These are phyloP conservation scores for Clathrus columnatus DNA, from an alignment of 768 basidiomycete genomes.

Conservation along the genomic window DNA sequence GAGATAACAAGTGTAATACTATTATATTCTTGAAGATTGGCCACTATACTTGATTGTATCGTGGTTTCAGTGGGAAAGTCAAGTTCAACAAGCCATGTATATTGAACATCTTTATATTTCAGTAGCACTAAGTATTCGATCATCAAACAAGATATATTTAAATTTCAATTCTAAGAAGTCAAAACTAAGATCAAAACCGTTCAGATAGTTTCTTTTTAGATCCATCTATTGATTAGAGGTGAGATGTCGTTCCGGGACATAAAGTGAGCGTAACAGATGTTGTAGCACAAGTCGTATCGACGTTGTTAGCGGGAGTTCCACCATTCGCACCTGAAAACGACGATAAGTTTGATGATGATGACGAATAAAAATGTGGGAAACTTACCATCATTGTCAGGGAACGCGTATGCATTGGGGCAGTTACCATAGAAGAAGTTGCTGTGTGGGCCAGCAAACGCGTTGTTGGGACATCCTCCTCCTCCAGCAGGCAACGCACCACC, in stretches of 20 bases:
- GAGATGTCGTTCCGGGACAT: conserved; percentile 4
- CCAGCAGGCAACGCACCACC: conserved; percentile 1
- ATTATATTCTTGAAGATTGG: no score
- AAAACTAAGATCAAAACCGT: no score
- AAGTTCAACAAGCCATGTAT: no score
- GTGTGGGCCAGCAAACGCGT: conserved; percentile 1
- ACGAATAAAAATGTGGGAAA: neutral
- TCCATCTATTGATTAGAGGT: neutral
- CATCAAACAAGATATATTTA: no score
- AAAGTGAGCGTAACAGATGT: neutral
- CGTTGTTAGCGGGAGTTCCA: conserved; percentile 2
- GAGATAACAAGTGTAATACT: no score
- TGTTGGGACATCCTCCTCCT: conserved; percentile 1
- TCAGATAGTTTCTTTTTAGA: no score
- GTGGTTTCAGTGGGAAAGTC: no score
- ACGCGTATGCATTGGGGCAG: conserved; percentile 6
- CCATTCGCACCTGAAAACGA: neutral
- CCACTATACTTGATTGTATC: no score
- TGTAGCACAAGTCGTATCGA: neutral
- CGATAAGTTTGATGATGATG: neutral
- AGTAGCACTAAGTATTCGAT: no score
- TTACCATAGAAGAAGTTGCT: neutral
- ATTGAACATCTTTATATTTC: no score
- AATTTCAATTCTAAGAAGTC: no score
- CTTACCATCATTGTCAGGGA: conserved; percentile 5